Evolutionary conservation across 208 protist species (phyloP).

Genomic region (Polymyxa betae): DNA sequence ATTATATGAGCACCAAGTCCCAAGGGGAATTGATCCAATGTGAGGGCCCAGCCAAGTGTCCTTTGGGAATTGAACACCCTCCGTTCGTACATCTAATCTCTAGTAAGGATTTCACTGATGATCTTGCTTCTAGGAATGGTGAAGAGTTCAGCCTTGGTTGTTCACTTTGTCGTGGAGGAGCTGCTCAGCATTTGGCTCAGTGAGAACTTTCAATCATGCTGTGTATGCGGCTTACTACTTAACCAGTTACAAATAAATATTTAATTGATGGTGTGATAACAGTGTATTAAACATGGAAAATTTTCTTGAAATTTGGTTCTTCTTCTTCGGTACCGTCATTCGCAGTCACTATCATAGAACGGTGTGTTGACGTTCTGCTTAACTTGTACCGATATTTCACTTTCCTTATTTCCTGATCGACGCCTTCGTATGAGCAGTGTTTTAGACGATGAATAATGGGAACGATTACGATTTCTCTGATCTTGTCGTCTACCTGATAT

Average conservation of each 20-base stretch:
- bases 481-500: background rate
- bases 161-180: slow-evolving; percentile 47
- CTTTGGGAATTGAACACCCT: slow-evolving; percentile 53
- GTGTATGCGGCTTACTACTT: too few species aligned
- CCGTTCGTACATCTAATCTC: background rate
- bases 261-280: background rate
- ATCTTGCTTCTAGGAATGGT: background rate
- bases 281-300: slow-evolving; percentile 32
- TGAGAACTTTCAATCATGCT: too few species aligned
- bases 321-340: background rate
- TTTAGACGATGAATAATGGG: slow-evolving; percentile 38
- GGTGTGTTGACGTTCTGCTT: slow-evolving; percentile 3
- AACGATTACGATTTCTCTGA: background rate
- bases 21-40: slow-evolving; percentile 33
- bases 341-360: background rate
- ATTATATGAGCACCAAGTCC: slow-evolving; percentile 56
- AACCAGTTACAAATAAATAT: background rate
- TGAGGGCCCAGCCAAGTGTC: slow-evolving; percentile 52
- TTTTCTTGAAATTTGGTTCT: slow-evolving; percentile 13
- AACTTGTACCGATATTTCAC: slow-evolving; percentile 47
- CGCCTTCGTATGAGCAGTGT: slow-evolving; percentile 34
- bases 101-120: background rate
- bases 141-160: slow-evolving; percentile 55
- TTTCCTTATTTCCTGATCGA: slow-evolving; percentile 42
- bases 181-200: too few species aligned